Base-by-base conservation (phyloP, 805 yeast species). In the Nakazawaea wyomingensis region DNA sequence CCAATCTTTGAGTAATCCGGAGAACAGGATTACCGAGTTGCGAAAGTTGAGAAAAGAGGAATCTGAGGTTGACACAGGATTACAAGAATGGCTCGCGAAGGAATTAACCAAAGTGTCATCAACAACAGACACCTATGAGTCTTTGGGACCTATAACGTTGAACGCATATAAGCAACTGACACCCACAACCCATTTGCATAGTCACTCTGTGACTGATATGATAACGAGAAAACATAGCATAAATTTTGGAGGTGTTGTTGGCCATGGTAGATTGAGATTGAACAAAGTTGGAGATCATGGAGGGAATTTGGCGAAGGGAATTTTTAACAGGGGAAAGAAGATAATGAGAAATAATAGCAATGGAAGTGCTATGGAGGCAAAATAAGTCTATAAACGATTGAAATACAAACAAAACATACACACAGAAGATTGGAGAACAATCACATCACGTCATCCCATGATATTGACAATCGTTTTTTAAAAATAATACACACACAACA, bases 141-240 rank as follows among this genome's bases (percentile, higher is more conserved):
- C 72, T 61, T 45, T 73, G 39, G 80, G 80, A 0, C 68, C 68
- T 16, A 72, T 79, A 48, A 89, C 83, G 2, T 65, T 74, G 24
- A 77, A 73, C 43, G 88, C 87, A 1, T 82, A 80, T 56, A 79
- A 76, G 30, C 79, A 80, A 52, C 84, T 85, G 1, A 68, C 76
- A 5, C 76, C 61, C 10, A 49, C 57, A 39, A 56, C 62, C 30
- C 54, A 54, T 46, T 64, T 55, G 46, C 65, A 69, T 41, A 57
- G 66, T 3, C 68, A 66, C 29, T 56, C 60, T 37, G 68, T 66
- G 29, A 65, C 67, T 5, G 71, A 68, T 16, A 63, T 41, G 64
- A 68, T 37, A 65, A 68, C 16, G 62, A 76, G 51, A 72, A 67
- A 48, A 78, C 78, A 41, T 63, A 72, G 43, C 72, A 76, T 48